Base-by-base conservation (phyloP, 148 eudicot species). In the Silene conica region DNA sequence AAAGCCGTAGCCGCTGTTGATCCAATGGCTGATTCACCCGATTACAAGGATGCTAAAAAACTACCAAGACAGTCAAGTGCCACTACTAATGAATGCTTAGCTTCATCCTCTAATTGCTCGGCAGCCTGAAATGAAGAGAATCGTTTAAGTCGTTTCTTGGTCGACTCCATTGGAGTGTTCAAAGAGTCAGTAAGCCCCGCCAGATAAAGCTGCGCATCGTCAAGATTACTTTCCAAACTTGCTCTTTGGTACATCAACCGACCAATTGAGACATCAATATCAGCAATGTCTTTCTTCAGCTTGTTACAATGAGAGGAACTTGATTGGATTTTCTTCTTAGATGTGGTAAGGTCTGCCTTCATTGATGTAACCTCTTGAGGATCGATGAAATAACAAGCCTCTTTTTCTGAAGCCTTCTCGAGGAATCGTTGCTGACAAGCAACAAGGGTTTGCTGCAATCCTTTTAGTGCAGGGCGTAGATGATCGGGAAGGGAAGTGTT, bases 281-380 rank as follows among this genome's bases (percentile, higher is more conserved):
- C 23, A 38, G 69, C 69, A 65, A 65, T 65, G 52, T 41, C 69
- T 18, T 21, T 52, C 50, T 65, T 65, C 52, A 65, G 69, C 50
- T 23, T 18, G 48, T 65, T 13, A 38, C 69, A 34, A n/a, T n/a
- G 16, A 8, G 69, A 65, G 50, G 69, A 65, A 65, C 25, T 18
- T 41, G 52, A 65, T 65, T 34, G 45, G 1, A 65, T 8, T 14
- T 5, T 34, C 2, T 65, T 41, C 69, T 65, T 65, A 14, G 69
- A 34, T 19, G 52, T 41, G 14, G 20, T 38, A 16, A 65, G 69
- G 50, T 38, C 69, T 65, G 69, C 12, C 0, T 41, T 34, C n/a
- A 14, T 14, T 14, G 52, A 38, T 5, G 22, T 50, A 8, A 65
- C 23, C 69, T 31, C 69, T 18, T 38, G 69, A 65, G 50, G 69